A percentile compares a stretch with the other conserved stretches of the same genome.
These are phyloP conservation scores for Amylocystis lapponica DNA, from an alignment of 768 basidiomycete species.

Conservation along the genomic window DNA sequence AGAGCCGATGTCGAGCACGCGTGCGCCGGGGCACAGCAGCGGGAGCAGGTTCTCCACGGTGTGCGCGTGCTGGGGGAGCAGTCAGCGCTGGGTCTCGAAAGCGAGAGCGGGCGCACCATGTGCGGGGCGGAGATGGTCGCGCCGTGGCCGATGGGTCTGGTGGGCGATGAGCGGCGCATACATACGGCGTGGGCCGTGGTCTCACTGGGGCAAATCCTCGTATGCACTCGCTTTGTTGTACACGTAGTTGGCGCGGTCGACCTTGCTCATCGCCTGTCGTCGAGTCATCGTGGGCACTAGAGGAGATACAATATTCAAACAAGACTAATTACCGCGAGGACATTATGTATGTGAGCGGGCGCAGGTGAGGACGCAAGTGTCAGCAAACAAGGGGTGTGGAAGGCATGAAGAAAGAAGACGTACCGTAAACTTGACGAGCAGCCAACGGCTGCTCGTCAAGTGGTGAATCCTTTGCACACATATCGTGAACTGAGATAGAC, in stretches of 20 bases:
- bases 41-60: constrained; percentile 75
- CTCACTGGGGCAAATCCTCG: constrained; percentile 45
- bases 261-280: constrained; percentile 44
- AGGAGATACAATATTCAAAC: too few species aligned
- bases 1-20: constrained; percentile 85
- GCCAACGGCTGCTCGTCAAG: too few species aligned
- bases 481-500: too few species aligned
- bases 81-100: not conserved
- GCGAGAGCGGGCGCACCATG: constrained; percentile 51
- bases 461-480: too few species aligned
- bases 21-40: constrained; percentile 61
- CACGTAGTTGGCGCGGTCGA: constrained; percentile 44
- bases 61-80: constrained; percentile 63
- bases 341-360: too few species aligned
- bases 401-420: too few species aligned
- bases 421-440: too few species aligned
- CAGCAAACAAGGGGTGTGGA: too few species aligned
- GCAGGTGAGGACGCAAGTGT: too few species aligned
- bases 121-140: constrained; percentile 97
- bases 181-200: too few species aligned
- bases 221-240: constrained; percentile 34
- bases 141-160: constrained; percentile 61
- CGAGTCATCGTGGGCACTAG: too few species aligned
- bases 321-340: too few species aligned
- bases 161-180: not conserved